A percentile compares a stretch with the other conserved stretches of the same genome.
These are phyloP conservation scores for Phylloporus sp. DNA, from an alignment of 768 basidiomycete genomes.

Conservation along the genomic window DNA sequence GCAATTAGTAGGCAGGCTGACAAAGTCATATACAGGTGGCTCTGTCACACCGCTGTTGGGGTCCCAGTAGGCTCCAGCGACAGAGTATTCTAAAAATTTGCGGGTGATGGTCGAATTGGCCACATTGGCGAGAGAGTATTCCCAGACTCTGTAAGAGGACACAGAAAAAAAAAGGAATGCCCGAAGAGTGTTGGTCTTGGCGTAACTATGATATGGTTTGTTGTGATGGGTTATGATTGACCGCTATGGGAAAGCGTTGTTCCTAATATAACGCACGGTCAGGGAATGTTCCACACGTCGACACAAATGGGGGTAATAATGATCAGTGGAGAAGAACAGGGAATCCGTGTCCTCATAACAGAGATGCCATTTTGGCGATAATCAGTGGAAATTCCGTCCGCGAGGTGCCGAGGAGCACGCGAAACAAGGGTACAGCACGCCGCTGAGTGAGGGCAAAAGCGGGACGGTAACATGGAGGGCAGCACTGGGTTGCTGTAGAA, in stretches of 20 bases:
- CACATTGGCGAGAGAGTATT: slow-evolving; percentile 6
- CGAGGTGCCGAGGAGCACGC: slow-evolving; percentile 24
- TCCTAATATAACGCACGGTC: slow-evolving; percentile 10
- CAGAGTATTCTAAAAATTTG: slow-evolving; percentile 5
- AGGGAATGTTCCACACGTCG: slow-evolving; percentile 10
- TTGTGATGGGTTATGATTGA: slow-evolving; percentile 8
- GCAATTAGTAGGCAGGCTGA: neutral
- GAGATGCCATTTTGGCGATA: slow-evolving; percentile 3
- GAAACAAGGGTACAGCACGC: slow-evolving; percentile 15
- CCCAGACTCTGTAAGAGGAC: slow-evolving; percentile 3
- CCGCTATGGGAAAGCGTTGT: slow-evolving; percentile 22
- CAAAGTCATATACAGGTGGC: slow-evolving; percentile 19
- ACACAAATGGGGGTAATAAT: slow-evolving; percentile 17
- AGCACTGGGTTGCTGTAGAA: slow-evolving; percentile 9
- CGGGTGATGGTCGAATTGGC: slow-evolving; percentile 4
- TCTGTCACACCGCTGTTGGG: too few species aligned
- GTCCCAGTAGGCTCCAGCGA: too few species aligned
- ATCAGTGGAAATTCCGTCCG: slow-evolving; percentile 10
- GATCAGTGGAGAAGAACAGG: slow-evolving; percentile 9
- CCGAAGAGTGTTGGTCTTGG: slow-evolving; percentile 1
- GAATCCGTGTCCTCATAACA: slow-evolving; percentile 11
- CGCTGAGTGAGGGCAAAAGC: slow-evolving; percentile 2
- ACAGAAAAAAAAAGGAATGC: neutral
- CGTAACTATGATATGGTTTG: slow-evolving; percentile 23
- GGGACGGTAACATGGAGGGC: slow-evolving; percentile 1